phyloP scores from a whole-genome alignment of 257 asterid species.

The Fraxinus quadrangulata region DNA sequence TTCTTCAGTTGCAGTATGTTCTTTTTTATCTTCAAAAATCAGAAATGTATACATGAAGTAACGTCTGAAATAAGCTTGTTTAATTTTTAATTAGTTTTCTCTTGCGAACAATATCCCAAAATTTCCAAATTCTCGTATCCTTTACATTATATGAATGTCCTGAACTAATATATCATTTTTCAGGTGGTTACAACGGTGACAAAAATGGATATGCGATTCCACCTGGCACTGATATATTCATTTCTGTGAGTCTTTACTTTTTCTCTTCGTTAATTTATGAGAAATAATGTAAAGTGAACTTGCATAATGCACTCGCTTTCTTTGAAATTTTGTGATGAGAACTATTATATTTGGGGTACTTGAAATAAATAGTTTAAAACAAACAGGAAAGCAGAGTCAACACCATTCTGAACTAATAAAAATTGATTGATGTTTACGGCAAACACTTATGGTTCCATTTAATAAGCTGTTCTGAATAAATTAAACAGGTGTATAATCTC shows the following conservation, averaged over 20 bases:
- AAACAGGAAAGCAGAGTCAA: neutral
- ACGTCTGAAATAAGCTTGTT: neutral
- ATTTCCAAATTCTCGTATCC: neutral
- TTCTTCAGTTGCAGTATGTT: neutral
- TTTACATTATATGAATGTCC: slow-evolving; percentile 1
- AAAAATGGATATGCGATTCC: slow-evolving; percentile 76
- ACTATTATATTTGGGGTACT: neutral
- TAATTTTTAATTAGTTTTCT: neutral
- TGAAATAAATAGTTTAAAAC: neutral
- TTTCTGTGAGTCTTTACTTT: slow-evolving; percentile 60
- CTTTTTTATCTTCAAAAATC: neutral
- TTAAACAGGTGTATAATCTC: slow-evolving; percentile 81
- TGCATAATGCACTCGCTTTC: slow-evolving; percentile 5
- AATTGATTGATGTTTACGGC: neutral
- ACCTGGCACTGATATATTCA: slow-evolving; percentile 80
- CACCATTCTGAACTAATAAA: neutral
- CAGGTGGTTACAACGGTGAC: slow-evolving; percentile 86
- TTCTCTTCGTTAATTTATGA: neutral
- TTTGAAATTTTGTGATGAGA: neutral
- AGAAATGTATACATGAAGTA: neutral
- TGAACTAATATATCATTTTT: slow-evolving; percentile 26
- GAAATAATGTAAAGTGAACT: neutral
- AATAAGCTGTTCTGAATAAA: slow-evolving; percentile 5
- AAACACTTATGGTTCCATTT: neutral
- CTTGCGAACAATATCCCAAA: neutral